Evolutionary conservation across 768 basidiomycete genomes (phyloP), one percentile per base, ranked within the genome.

Genomic region (Boletus rex-veris): DNA sequence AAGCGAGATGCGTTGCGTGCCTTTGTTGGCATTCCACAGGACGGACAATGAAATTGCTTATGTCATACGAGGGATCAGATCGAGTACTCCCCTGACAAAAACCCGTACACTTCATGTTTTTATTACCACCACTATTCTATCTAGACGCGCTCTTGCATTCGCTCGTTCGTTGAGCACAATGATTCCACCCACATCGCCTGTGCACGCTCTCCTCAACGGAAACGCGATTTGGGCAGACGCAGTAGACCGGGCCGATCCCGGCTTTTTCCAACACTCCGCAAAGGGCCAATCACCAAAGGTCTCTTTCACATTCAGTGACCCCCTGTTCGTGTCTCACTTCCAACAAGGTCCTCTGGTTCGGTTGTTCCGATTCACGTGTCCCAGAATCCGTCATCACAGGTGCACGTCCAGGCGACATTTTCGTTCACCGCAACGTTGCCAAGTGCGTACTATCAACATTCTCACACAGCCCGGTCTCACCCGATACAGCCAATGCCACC

Each of bases 391-490:
- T 90, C 58, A 69, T 92, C 58, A 85, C 87, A 4, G 83, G 77
- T 19, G 77, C 84, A 33, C 80, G 78, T 55, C 93, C 93, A 0
- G 93, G 93, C 48, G 90, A 91, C 42, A 83, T 96, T 52, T 95
- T 96, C 61, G 87, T 89, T 33, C 85, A 92, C 72, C 77, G 93
- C 45, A 95, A 95, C 70, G 84, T 96, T 55, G 93, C 92, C 26
- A 96, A 96, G 86, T 90, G 59, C 14, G 24, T 19, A 43, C 33
- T 0, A 16, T 2, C 41, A 42, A 42, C 47, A 1, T 37, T 26
- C 30, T 42, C 18, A 41, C 18, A 41, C 38, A 4, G 5, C 6
- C 14, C 14, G 33, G 33, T 35, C 14, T 35, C 6, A 40, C 19
- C 28, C 28, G 28, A 3, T 35, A 35, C 59, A 90, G 88, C 66